A percentile compares a stretch with the other conserved stretches of the same genome.
These are phyloP conservation scores for Symbiodinium natans DNA, from an alignment of 73 alveolate species.

Conservation along the genomic window DNA sequence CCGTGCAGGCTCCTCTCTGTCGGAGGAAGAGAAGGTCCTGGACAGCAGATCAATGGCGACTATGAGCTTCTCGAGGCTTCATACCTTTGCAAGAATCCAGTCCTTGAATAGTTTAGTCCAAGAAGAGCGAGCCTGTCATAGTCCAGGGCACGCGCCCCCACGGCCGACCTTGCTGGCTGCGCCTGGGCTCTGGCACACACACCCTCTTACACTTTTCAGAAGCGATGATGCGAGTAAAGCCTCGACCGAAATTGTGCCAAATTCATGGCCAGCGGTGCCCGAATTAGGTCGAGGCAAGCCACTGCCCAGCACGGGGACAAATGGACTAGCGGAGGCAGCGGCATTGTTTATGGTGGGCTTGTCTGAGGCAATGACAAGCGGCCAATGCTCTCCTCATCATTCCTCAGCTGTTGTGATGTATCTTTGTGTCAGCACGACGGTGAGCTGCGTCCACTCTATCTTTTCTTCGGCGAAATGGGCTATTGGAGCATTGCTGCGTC, in stretches of 20 bases:
- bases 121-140: background rate
- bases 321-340: slow-evolving; percentile 62
- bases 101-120: no score
- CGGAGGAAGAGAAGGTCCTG: slow-evolving; percentile 88
- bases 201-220: background rate
- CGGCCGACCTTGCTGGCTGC: slow-evolving; percentile 91
- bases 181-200: background rate
- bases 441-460: slow-evolving; percentile 55
- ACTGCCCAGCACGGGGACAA: slow-evolving; percentile 10
- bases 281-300: slow-evolving; percentile 49
- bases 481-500: slow-evolving; percentile 83
- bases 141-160: slow-evolving; percentile 59
- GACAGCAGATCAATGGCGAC: slow-evolving; percentile 89
- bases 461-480: slow-evolving; percentile 93
- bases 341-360: background rate
- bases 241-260: background rate
- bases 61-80: slow-evolving; percentile 67
- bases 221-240: background rate
- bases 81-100: background rate
- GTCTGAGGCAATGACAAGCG: background rate
- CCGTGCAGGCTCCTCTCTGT: slow-evolving; percentile 69
- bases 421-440: slow-evolving; percentile 64
- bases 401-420: no score
- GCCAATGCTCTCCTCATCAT: background rate
- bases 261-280: background rate